These are phyloP conservation scores for Daldinia caldariorum DNA, from an alignment of 495 filamentous ascomycete species.

Conservation along the genomic window DNA sequence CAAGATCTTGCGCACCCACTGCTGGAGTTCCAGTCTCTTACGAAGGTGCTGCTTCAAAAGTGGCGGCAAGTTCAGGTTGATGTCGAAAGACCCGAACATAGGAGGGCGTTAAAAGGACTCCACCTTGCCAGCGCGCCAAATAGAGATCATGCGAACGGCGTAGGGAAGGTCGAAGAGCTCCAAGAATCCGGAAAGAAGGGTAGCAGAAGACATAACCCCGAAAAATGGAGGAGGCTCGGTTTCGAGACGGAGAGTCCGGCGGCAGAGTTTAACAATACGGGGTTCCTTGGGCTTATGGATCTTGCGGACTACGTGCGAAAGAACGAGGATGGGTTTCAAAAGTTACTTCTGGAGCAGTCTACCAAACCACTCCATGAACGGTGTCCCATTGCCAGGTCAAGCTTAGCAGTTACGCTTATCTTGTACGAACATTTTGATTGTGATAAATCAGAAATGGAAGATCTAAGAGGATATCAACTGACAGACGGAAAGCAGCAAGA, in stretches of 20 bases:
- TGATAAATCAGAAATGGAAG: conserved; percentile 84
- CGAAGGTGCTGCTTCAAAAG: conserved; percentile 87
- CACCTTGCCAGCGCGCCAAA: conserved; percentile 84
- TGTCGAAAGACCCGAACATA: conserved; percentile 86
- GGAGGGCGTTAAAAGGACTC: conserved; percentile 83
- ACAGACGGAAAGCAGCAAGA: conserved; percentile 86
- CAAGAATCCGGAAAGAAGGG: conserved; percentile 56
- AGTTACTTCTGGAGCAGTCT: conserved; percentile 89
- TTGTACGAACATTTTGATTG: conserved; percentile 97
- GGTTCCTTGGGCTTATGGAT: conserved; percentile 98
- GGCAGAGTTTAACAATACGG: conserved; percentile 82
- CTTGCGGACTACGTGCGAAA: conserved; percentile 91
- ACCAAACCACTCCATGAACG: conserved; percentile 73
- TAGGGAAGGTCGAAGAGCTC: conserved; percentile 46
- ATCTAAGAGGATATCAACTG: conserved; percentile 77
- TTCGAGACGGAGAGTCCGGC: conserved; percentile 91
- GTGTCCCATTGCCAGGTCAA: conserved; percentile 89
- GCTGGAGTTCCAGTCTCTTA: conserved; percentile 94
- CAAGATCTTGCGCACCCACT: conserved; percentile 92
- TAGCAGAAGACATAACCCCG: conserved; percentile 78
- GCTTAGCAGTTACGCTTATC: conserved; percentile 85
- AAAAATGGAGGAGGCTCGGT: conserved; percentile 92
- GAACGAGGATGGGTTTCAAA: conserved; percentile 91
- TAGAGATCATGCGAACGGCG: conserved; percentile 53
- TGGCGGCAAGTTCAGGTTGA: conserved; percentile 90